Base-by-base conservation (phyloP, 2,329 filamentous ascomycete genomes). In the Ophiostoma sp. region DNA sequence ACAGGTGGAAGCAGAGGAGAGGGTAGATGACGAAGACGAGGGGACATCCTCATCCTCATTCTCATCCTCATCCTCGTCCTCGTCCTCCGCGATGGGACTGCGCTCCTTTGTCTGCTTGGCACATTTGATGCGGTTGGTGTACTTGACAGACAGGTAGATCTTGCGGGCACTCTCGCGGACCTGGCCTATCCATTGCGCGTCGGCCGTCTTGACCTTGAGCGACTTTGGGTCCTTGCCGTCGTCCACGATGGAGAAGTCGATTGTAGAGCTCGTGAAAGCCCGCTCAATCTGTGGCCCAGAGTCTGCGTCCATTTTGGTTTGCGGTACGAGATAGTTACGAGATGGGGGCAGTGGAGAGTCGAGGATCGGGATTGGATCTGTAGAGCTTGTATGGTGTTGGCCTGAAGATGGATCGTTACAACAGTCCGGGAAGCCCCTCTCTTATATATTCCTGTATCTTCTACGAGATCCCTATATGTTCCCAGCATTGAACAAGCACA, bases 101-200 rank as follows among this genome's bases (percentile, higher is more conserved):
- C 68, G 65, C 18, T 12, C 38, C 18, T 14, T 14, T 6, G 38
- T 40, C 27, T 9, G 5, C 16, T 47, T 64, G 4, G 41, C 65
- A 49, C 47, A 49, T 6, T 36, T 40, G 5, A 47, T 41, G 27
- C 27, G 27, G 27, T 27, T 11, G 27, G 36, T 14, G 47, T 69
- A 66, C 7, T 63, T 52, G 12, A 64, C 66, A 2, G 49, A 64
- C n/a, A 69, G 36, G 44, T 65, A 69, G 42, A 65, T 41, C 42
- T 65, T 41, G 36, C 66, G 66, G 3, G 66, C 68, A 42, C 65
- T 65, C 16, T n/a, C 41, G 8, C 63, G 38, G 5, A 67, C 18
- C n/a, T 38, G 52, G 0, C 41, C 45, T 36, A 55, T 38, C 68
- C 65, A 69, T 6, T 41, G 41, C 1, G 41, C 62, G 12, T 62